Evolutionary conservation across 164 flowering plant species (phyloP).

Genomic region (Litsea cubeba): DNA sequence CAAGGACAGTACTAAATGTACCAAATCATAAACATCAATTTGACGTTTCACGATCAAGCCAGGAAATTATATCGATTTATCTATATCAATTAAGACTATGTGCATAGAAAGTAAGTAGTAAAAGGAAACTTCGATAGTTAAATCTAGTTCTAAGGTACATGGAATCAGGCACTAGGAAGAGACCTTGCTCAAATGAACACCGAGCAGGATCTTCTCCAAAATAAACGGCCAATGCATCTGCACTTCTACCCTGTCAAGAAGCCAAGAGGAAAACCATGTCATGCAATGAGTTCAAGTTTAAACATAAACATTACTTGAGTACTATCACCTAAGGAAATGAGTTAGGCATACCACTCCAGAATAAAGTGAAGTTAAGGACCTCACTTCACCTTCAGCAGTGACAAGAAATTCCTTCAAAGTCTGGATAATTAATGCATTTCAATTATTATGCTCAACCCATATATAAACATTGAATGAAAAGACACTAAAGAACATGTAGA

Average conservation of each 20-base stretch:
- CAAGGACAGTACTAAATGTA: no score
- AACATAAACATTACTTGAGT: background rate
- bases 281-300: background rate
- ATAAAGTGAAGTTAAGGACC: constrained; percentile 77
- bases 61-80: no score
- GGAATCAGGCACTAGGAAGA: background rate
- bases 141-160: background rate
- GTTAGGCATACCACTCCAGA: constrained; percentile 72
- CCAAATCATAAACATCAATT: no score
- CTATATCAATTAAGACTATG: no score
- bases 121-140: background rate
- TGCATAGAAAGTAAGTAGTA: no score
- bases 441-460: background rate
- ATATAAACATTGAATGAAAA: background rate
- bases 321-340: background rate
- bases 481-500: background rate
- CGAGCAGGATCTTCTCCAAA: constrained; percentile 98
- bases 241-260: constrained; percentile 78
- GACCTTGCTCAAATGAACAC: constrained; percentile 97
- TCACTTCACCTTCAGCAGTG: constrained; percentile 85
- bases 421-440: constrained; percentile 27
- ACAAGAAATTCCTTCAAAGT: constrained; percentile 71
- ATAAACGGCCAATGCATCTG: constrained; percentile 80
- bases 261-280: background rate
- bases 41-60: no score